Base-by-base conservation (phyloP, 1,284 basidiomycete genomes). In the Pisolithus thermaeus region DNA sequence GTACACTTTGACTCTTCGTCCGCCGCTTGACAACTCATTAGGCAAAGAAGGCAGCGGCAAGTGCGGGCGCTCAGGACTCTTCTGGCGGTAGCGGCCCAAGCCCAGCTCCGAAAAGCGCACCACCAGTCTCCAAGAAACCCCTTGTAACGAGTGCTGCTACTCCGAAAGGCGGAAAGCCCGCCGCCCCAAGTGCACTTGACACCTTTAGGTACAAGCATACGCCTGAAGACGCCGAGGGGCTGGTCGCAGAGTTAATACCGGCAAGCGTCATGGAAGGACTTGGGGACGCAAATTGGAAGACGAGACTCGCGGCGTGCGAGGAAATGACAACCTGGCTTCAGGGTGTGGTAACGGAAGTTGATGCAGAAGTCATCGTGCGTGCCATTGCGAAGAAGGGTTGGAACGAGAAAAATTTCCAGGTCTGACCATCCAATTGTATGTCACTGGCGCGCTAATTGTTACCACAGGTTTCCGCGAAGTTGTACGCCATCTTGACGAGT, bases 331-430 rank as follows among this genome's bases (percentile, higher is more conserved):
- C 75, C 6, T 99, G 96, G 96, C 72, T 93, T 5, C 86, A 90
- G 55, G 76, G 77, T 5, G 77, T 81, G 14, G 78, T 82, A 12
- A 78, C 81, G 35, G 76, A 78, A 1, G 72, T 93, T 1, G 96
- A 99, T 59, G 84, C 88, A 23, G 97, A 99, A 68, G 80, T 99
- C 9, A 68, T 99, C 45, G 82, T 98, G 16, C 81, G 96, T n/a
- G 88, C 90, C 59, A 71, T 99, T 49, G 85, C 83, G 23, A 98
- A 97, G 76, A 94, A 90, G 62, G 94, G 96, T 1, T 97, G 93
- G 94, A 82, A 80, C 39, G 97, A 99, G 72, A 99, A 97, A 78
- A 99, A 99, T 64, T 99, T 99, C 64, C 97, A 99, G 75, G 92
- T 89, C 56, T 52, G 76, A 65, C 37, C 16, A 22, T 14, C 11